phyloP scores from a whole-genome alignment of 2,329 filamentous ascomycete genomes.

The Aspergillus fijiensis region DNA sequence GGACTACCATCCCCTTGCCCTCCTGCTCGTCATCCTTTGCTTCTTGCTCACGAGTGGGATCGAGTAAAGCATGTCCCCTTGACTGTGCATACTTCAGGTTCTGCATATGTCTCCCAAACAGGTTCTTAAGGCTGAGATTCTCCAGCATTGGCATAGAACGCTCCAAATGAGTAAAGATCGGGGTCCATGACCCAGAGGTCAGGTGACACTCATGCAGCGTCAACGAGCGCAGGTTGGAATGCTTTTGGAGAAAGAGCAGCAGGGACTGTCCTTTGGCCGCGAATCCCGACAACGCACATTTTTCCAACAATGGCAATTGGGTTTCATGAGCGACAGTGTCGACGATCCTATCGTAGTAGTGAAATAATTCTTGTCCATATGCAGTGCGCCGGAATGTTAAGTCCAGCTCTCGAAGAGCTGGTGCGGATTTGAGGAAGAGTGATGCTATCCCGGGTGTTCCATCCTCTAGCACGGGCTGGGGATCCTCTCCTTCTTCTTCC shows the following conservation, averaged over 20 bases:
- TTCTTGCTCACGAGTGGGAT: not conserved
- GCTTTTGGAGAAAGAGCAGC: conserved; percentile 6
- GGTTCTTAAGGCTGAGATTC: not conserved
- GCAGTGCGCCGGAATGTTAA: conserved; percentile 1
- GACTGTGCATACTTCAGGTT: not conserved
- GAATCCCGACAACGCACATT: not conserved
- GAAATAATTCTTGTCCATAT: not conserved
- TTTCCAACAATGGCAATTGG: conserved; percentile 1
- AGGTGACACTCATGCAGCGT: conserved; percentile 1
- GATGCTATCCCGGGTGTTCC: not conserved
- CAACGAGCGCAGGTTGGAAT: not conserved
- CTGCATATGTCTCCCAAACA: not conserved
- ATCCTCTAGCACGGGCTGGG: not conserved
- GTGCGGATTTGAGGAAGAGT: not conserved
- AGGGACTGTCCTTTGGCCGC: conserved; percentile 1
- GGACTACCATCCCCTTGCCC: not conserved
- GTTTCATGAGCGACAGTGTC: conserved; percentile 5
- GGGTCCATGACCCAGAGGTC: conserved; percentile 6
- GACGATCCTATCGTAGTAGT: conserved; percentile 7
- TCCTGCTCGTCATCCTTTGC: not conserved
- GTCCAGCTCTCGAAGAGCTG: conserved; percentile 3
- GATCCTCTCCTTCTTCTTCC: too few relatives aligned
- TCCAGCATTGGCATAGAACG: not conserved
- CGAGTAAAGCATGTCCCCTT: not conserved
- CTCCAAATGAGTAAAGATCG: not conserved